Percentiles rank a stretch among this genome's conserved stretches.
Conservation (phyloP, 1,284 basidiomycete genomes). For the Malassezia arunalokei region DNA sequence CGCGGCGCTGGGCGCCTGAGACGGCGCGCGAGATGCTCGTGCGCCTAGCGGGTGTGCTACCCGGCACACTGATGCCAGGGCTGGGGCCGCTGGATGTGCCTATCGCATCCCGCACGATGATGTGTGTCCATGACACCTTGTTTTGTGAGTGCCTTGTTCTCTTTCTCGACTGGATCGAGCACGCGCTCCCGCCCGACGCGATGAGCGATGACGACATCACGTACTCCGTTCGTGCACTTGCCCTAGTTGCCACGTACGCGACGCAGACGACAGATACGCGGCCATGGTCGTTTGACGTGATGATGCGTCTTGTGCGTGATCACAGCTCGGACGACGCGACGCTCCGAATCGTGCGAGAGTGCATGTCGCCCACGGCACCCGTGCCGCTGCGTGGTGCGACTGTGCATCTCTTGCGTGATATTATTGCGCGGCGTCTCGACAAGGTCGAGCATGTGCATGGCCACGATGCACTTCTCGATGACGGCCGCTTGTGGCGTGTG, state of each 20-base stretch:
- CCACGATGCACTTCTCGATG: not conserved
- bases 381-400: slow-evolving; percentile 5
- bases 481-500: slow-evolving; percentile 10
- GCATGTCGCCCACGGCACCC: slow-evolving; percentile 1
- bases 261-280: not conserved
- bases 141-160: slow-evolving; percentile 3
- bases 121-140: not conserved
- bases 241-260: not conserved
- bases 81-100: not conserved
- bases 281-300: not conserved
- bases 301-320: slow-evolving; percentile 5
- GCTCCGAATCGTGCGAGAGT: slow-evolving; percentile 3
- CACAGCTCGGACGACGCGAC: not conserved
- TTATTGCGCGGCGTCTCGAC: not conserved
- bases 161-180: slow-evolving; percentile 1
- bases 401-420: slow-evolving; percentile 9
- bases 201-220: not conserved
- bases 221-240: slow-evolving; percentile 3
- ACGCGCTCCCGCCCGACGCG: not conserved
- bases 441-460: not conserved
- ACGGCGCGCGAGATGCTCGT: slow-evolving; percentile 8
- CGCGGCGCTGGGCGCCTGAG: slow-evolving; percentile 4
- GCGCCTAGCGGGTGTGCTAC: not conserved
- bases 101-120: not conserved
- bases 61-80: not conserved